Evolutionary conservation across 768 basidiomycete species (phyloP).

Genomic region (Serendipita indica): DNA sequence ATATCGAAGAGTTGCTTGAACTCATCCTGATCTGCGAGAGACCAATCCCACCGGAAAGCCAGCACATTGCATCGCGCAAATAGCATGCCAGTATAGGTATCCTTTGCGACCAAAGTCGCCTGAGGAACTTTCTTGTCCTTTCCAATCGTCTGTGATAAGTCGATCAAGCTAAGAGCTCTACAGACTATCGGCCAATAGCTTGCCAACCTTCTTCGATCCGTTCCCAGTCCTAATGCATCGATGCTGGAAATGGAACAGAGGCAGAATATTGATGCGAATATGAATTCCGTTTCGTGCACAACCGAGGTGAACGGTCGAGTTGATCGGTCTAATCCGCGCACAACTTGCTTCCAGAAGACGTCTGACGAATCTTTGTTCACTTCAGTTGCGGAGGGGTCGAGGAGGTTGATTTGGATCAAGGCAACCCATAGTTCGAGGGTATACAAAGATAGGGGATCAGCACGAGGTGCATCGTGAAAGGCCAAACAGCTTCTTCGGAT

Average conservation of each 20-base stretch:
- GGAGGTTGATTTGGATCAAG: not conserved
- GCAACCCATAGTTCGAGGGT: not conserved
- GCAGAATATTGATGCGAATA: not conserved
- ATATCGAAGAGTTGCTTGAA: slow-evolving; percentile 4
- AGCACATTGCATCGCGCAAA: slow-evolving; percentile 7
- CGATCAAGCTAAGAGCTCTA: not conserved
- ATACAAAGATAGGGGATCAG: not conserved
- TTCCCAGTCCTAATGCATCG: not conserved
- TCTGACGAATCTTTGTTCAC: not conserved
- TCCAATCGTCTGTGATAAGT: not conserved
- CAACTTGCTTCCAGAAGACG: not conserved
- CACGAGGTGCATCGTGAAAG: not conserved
- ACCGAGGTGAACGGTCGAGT: not conserved
- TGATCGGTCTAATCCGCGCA: not conserved
- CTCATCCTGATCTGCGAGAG: not conserved
- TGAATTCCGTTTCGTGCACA: slow-evolving; percentile 2
- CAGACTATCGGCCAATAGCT: slow-evolving; percentile 5
- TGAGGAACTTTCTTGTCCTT: not conserved
- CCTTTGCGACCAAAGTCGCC: not conserved
- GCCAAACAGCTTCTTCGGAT: not conserved
- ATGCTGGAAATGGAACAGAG: not conserved
- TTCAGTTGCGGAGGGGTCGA: not conserved
- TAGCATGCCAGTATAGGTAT: slow-evolving; percentile 1
- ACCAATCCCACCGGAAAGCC: slow-evolving; percentile 3
- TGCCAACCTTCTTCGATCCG: not conserved